Base-by-base conservation (phyloP, 2,329 filamentous ascomycete species). In the Sordariomycetes sp. region DNA sequence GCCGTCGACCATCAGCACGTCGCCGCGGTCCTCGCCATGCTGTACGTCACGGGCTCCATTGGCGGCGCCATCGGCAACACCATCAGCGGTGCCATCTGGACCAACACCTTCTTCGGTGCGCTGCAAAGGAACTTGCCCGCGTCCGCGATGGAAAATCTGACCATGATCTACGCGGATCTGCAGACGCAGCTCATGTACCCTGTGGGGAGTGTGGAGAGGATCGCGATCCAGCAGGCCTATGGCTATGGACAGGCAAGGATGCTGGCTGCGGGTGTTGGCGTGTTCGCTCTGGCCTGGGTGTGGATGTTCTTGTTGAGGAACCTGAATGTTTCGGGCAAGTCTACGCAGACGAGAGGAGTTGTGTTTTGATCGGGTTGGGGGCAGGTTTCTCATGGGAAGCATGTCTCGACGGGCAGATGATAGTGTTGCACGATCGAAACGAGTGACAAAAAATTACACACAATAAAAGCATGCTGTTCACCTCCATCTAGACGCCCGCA, bases 1-100 rank as follows among this genome's bases (percentile, higher is more conserved):
- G 63, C 68, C 3, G 66, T 68, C 12, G 64, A 64, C 37, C 72
- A 75, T 33, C 61, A 70, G 33, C 63, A 73, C 27, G 58, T 75
- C 5, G 70, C 72, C 18, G 64, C 63, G 4, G 61, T 57, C 2
- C 55, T 71, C 15, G 64, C 66, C 1, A 45, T 69, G 15, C 46
- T 70, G 2, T 59, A 58, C n/a, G 57, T 68, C 7, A 54, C 58
- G 7, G 63, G 58, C 20, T 60, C 58, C 9, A 49, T 66, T 2
- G 66, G 66, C 23, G 58, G 61, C 4, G 61, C 64, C 8, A 54
- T 69, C 20, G 66, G 66, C 38, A 57, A 58, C 34, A 59, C 59
- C 14, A 61, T 64, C 30, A 59, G 58, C 0, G 58, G 58, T 4
- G 42, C 59, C 4, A 60, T 63, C 45, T 64, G 59, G 61, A 64